Percentiles rank a stretch among this genome's conserved stretches.
Evolutionary conservation across 2,329 filamentous ascomycete species (phyloP).

Genomic region (Fusarium goolgardi): DNA sequence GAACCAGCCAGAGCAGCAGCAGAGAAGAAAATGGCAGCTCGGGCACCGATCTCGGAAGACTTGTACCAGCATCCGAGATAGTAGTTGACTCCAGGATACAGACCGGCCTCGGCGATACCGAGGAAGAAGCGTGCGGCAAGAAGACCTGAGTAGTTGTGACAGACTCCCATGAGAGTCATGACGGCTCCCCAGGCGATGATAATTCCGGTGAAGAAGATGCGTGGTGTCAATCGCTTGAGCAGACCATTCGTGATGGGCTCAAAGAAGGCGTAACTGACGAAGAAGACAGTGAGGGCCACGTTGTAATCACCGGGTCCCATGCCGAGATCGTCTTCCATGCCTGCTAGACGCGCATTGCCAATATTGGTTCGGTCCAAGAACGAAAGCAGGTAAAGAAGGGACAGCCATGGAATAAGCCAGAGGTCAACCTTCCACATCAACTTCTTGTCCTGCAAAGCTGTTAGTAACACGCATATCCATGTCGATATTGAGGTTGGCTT

Average conservation of each 20-base stretch:
- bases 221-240: slow-evolving; percentile 72
- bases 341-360: slow-evolving; percentile 62
- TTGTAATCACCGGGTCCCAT: slow-evolving; percentile 64
- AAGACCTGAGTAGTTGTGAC: slow-evolving; percentile 58
- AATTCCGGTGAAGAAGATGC: slow-evolving; percentile 71
- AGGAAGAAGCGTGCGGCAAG: slow-evolving; percentile 66
- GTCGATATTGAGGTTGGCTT: slow-evolving; percentile 48
- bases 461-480: neutral
- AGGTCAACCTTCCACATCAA: slow-evolving; percentile 68
- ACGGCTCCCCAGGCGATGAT: slow-evolving; percentile 67
- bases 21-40: slow-evolving; percentile 80
- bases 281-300: slow-evolving; percentile 70
- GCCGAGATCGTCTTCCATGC: slow-evolving; percentile 34
- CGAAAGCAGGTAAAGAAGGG: slow-evolving; percentile 66
- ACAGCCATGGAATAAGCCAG: slow-evolving; percentile 68
- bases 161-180: slow-evolving; percentile 63
- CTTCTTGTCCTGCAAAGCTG: slow-evolving; percentile 55
- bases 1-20: slow-evolving; percentile 81
- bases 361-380: slow-evolving; percentile 56
- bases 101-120: slow-evolving; percentile 73
- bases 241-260: slow-evolving; percentile 74
- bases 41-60: slow-evolving; percentile 77
- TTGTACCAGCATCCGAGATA: slow-evolving; percentile 85
- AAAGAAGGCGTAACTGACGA: slow-evolving; percentile 75
- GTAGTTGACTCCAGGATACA: slow-evolving; percentile 73